Base-by-base conservation (phyloP, 2,329 filamentous ascomycete species). In the Fusarium kyushuense region DNA sequence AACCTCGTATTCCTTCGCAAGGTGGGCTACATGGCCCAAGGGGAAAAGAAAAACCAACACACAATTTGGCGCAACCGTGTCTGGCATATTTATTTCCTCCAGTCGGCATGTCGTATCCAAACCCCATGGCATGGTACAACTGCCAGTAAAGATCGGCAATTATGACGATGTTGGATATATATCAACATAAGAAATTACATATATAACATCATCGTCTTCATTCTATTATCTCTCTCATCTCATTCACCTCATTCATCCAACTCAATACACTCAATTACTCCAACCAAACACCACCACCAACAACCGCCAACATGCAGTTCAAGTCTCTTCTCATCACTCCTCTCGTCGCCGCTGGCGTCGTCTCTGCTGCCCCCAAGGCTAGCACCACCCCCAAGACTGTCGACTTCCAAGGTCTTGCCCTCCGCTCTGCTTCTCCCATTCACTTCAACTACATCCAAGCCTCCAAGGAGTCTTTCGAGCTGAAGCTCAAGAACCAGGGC, bases 361-460 rank as follows among this genome's bases (percentile, higher is more conserved):
- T 70, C 64, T 53, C 48, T 17, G 48, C 48, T 17, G 48, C 74
- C 21, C 74, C 75, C 53, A 65, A 52, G 35, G 16, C 35, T 32
- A 46, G 42, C n/a, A 38, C 14, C 33, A 42, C 67, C 14, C 70
- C 75, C 54, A 61, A 70, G 36, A 63, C 71, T 40, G 75, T 77
- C 46, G 74, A 77, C 54, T 89, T 89, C 74, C 76, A 79, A 63
- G 61, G 87, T 56, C 77, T 86, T 72, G 77, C 84, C 59, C 80
- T 87, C 58, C 81, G 80, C 62, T 84, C 85, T 27, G 83, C 79
- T 69, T 83, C 78, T 54, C 74, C 71, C 4, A 78, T 89, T 32
- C 86, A 89, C 71, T 82, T 82, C 76, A 25, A 43, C 59, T 38
- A 32, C 57, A 74, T 86, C 72, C 80, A 81, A 63, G 87, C 87